Evolutionary conservation across 306 rosid species (phyloP).

Genomic region (Trifolium fragiferum): DNA sequence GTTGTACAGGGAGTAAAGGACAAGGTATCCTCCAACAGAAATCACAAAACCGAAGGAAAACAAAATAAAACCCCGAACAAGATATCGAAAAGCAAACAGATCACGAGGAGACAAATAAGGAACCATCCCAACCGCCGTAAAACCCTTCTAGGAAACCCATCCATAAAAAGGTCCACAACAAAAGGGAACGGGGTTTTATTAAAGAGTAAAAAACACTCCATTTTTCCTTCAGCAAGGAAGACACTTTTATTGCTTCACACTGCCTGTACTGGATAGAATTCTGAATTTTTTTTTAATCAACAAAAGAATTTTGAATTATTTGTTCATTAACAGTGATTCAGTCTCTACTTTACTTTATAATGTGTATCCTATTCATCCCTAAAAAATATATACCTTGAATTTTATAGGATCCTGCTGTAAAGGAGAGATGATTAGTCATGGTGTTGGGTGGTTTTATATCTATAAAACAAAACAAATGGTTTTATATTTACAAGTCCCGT

Average conservation of each 20-base stretch:
- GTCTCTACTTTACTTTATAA: neutral
- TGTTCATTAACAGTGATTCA: neutral
- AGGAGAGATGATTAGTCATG: neutral
- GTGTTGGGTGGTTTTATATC: conserved; percentile 2
- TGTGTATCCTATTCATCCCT: neutral
- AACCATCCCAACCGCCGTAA: neutral
- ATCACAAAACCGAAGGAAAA: neutral
- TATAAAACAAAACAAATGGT: neutral
- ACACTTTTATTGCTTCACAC: neutral
- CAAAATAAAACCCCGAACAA: neutral
- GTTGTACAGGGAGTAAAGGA: neutral
- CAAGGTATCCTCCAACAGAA: neutral
- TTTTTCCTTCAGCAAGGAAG: neutral
- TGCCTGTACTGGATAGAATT: conserved; percentile 4
- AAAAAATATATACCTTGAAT: neutral
- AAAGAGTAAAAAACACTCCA: neutral
- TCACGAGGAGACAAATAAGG: neutral
- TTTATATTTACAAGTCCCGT: conserved; percentile 31
- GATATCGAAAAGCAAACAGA: neutral
- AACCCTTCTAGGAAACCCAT: neutral
- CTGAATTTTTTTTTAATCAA: neutral
- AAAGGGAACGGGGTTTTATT: neutral
- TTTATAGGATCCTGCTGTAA: neutral
- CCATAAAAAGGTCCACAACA: neutral
- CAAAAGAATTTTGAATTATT: neutral